phyloP scores from a whole-genome alignment of 2,329 filamentous ascomycete genomes.

The Albifimbria verrucaria region DNA sequence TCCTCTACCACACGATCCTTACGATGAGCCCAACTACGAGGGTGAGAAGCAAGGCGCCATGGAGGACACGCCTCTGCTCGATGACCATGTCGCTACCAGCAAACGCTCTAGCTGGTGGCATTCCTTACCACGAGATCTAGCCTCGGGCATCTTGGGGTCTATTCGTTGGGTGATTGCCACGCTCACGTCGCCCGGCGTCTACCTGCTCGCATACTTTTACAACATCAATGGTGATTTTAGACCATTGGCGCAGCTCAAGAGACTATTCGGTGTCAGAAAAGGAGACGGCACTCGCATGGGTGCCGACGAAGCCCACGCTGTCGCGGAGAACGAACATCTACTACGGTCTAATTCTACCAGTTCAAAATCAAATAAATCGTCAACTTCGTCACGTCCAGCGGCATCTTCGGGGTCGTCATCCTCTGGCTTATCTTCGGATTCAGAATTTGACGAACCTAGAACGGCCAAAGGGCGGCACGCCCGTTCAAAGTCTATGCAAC shows the following conservation, averaged over 20 bases:
- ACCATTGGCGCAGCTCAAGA: conserved; percentile 69
- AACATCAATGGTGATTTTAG: conserved; percentile 77
- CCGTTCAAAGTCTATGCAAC: conserved; percentile 60
- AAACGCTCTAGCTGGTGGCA: conserved; percentile 47
- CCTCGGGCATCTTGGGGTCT: conserved; percentile 68
- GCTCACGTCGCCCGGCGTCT: conserved; percentile 75
- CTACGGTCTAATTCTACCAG: conserved; percentile 24
- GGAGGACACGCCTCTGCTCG: conserved; percentile 66
- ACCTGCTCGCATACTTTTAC: conserved; percentile 79
- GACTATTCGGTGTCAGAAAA: conserved; percentile 51
- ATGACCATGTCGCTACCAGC: conserved; percentile 29
- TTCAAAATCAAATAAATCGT: conserved; percentile 4
- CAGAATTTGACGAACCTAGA: conserved; percentile 55
- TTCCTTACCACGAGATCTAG: conserved; percentile 64
- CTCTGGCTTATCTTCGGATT: conserved; percentile 68
- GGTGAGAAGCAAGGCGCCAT: conserved; percentile 32
- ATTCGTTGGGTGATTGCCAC: conserved; percentile 76
- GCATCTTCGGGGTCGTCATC: conserved; percentile 44
- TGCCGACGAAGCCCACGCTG: conserved; percentile 19
- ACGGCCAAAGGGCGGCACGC: conserved; percentile 44
- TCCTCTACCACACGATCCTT: conserved; percentile 15
- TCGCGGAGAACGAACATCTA: conserved; percentile 23
- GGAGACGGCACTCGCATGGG: conserved; percentile 41
- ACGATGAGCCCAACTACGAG: conserved; percentile 25
- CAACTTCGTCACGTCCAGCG: conserved; percentile 20